Base-by-base conservation (phyloP, 148 eudicot genomes). In the Vaccinium myrtillus region DNA sequence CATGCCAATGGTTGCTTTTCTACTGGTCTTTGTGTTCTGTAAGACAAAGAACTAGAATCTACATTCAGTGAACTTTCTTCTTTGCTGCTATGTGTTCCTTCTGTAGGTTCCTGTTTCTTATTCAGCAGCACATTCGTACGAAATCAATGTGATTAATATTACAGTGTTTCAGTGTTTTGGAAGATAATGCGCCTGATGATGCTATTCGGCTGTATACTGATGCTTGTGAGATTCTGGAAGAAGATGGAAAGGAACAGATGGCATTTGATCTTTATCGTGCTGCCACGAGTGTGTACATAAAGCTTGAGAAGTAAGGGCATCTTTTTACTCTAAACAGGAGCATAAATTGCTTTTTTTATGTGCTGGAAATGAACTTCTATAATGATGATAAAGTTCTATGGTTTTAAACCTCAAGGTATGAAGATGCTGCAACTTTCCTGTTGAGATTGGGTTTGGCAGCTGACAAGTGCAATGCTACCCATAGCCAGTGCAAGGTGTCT, bases 231-330 rank as follows among this genome's bases (percentile, higher is more conserved):
- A 83, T 89, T 78, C 97, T 94, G 54, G 98, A 95, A 89, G 98
- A 95, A 50, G 98, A 94, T 86, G 95, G 87, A 53, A 95, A 95
- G 88, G 95, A 93, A 82, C 97, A 95, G 79, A 92, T 95, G 97
- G 91, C 97, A 80, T 95, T 93, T 89, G 98, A 94, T 88, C 85
- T 95, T 70, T 95, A 93, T 85, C 93, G 94, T 87, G 94, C 90
- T 83, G 94, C 91, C 74, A 87, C 94, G 32, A 88, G 88, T 86
- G 88, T 93, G 77, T 92, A 92, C 84, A 75, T 93, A 80, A 95
- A 95, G 91, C 94, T 94, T 84, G 94, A 91, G 82, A 95, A 93
- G 93, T 92, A 87, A 86, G 93, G 70, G 46, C 21, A 8, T 83
- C n/a, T 78, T 63, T 61, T 25, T 65, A 75, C 65, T 73, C 50